Percentiles rank a stretch among this genome's conserved stretches.
phyloP scores from a whole-genome alignment of 768 basidiomycete genomes.

The Pleurotus djamor region DNA sequence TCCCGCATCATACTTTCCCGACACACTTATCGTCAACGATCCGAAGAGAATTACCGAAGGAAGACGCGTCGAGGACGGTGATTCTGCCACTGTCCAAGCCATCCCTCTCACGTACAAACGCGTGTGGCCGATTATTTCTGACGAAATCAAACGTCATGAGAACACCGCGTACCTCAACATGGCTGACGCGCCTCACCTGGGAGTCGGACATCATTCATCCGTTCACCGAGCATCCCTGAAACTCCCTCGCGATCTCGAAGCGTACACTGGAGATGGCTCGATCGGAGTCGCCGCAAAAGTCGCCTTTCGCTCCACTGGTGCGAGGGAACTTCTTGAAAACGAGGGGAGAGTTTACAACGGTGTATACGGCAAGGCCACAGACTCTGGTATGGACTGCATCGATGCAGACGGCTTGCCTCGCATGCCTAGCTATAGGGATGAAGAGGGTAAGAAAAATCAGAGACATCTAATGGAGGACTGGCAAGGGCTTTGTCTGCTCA shows the following conservation, averaged over 20 bases:
- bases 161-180: not conserved
- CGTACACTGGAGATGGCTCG: not conserved
- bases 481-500: slow-evolving; percentile 44
- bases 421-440: not conserved
- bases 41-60: slow-evolving; percentile 3
- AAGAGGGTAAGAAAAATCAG: too few relatives aligned
- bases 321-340: not conserved
- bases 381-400: not conserved
- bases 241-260: not conserved
- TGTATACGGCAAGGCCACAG: not conserved
- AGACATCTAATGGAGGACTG: slow-evolving; percentile 45
- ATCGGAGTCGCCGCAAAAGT: not conserved
- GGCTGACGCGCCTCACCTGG: not conserved
- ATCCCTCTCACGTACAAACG: not conserved
- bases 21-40: slow-evolving; percentile 3
- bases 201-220: not conserved
- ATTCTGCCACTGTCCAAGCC: not conserved
- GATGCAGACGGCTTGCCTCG: not conserved
- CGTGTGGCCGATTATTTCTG: not conserved
- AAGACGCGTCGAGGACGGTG: not conserved
- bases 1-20: not conserved
- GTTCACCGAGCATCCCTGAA: not conserved
- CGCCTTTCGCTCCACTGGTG: not conserved
- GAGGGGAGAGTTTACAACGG: not conserved
- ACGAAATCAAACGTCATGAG: not conserved